Conservation (phyloP, 257 asterid genomes). For the Jacaranda copaia region DNA sequence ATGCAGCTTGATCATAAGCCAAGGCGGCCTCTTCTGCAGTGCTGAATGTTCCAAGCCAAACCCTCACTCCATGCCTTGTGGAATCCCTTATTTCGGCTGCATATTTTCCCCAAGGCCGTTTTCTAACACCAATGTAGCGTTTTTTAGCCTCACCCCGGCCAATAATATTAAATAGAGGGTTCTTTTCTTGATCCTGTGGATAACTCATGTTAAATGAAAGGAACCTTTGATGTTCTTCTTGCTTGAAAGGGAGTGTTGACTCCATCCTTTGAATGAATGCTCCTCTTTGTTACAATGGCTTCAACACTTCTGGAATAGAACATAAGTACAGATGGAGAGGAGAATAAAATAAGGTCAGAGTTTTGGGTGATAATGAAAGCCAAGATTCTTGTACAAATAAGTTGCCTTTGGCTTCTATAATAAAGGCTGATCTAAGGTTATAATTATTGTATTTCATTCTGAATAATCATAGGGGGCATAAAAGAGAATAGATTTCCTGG, state of each 20-base stretch:
- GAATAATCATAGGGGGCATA: too few species aligned
- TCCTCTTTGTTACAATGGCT: not conserved
- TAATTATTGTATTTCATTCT: not conserved
- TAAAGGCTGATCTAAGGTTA: not conserved
- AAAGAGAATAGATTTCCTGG: too few species aligned
- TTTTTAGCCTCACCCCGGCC: not conserved
- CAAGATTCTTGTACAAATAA: constrained; percentile 16
- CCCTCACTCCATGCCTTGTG: constrained; percentile 50
- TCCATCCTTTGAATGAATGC: constrained; percentile 11
- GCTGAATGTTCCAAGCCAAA: constrained; percentile 63
- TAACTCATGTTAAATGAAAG: not conserved
- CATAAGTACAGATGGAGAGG: not conserved
- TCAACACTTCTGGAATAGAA: not conserved
- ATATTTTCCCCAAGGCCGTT: constrained; percentile 59
- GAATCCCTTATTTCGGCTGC: constrained; percentile 65
- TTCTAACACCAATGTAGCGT: constrained; percentile 50
- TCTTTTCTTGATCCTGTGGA: not conserved
- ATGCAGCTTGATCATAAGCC: constrained; percentile 61
- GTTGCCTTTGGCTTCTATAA: constrained; percentile 13
- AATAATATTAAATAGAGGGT: not conserved
- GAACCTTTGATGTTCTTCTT: constrained; percentile 9
- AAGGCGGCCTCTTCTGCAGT: constrained; percentile 53
- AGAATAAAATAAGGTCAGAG: not conserved
- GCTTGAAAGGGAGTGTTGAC: constrained; percentile 5
- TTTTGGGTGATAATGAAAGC: not conserved